A percentile compares a stretch with the other conserved stretches of the same genome.
phyloP scores from a whole-genome alignment of 306 rosid species.

The Cicer yamashitae region DNA sequence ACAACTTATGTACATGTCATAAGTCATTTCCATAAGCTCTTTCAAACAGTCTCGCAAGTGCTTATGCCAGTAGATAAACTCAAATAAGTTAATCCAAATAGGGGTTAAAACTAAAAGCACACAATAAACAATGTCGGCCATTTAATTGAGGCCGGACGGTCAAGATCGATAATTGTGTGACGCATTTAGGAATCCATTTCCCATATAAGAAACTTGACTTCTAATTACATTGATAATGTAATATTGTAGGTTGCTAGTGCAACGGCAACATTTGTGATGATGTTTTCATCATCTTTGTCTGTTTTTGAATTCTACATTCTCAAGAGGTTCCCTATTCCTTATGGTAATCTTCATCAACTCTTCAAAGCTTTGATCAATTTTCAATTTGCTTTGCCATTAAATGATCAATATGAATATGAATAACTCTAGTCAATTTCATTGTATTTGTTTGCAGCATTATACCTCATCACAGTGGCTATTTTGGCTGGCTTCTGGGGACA shows the following conservation, averaged over 20 bases:
- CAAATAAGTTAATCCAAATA: no score
- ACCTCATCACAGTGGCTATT: conserved; percentile 66
- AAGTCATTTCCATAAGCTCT: no score
- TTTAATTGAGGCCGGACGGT: no score
- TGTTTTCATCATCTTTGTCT: conserved; percentile 84
- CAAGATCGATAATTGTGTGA: no score
- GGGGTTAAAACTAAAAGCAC: no score
- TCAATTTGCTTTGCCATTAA: neutral
- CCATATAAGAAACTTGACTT: neutral
- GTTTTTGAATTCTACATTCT: conserved; percentile 87
- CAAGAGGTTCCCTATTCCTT: conserved; percentile 86
- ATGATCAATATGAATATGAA: neutral
- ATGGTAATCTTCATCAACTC: conserved; percentile 55
- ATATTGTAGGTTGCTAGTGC: conserved; percentile 83
- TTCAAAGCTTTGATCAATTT: neutral
- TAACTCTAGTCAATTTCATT: neutral
- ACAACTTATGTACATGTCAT: no score
- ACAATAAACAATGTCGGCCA: no score
- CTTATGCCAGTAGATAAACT: no score
- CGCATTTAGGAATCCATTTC: no score
- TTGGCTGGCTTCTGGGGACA: conserved; percentile 94
- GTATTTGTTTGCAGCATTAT: conserved; percentile 63
- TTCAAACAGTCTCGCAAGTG: no score
- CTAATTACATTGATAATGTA: neutral
- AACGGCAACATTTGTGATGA: conserved; percentile 92